Evolutionary conservation across 2,329 filamentous ascomycete genomes (phyloP).

Genomic region (Onygena corvina): DNA sequence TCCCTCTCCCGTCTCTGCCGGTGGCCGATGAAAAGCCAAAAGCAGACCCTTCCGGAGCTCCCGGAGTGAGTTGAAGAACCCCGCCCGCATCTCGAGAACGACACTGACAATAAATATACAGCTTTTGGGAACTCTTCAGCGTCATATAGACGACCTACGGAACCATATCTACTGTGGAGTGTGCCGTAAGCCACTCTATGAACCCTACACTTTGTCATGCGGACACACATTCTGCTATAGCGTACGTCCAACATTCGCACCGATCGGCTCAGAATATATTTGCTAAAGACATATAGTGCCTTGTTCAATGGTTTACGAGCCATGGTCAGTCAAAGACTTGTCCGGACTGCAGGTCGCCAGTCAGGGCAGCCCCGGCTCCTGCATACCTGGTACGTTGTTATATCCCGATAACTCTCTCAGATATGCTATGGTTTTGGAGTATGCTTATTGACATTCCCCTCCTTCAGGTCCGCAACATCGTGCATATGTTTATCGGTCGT

Average conservation of each 20-base stretch:
- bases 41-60: not conserved
- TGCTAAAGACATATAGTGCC: constrained; percentile 35
- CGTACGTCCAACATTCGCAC: constrained; percentile 29
- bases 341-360: constrained; percentile 52
- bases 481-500: constrained; percentile 49
- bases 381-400: constrained; percentile 46
- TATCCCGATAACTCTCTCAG: not conserved
- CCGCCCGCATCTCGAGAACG: not conserved
- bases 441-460: constrained; percentile 4
- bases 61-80: constrained; percentile 4
- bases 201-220: constrained; percentile 56
- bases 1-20: not conserved
- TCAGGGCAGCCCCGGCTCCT: constrained; percentile 49
- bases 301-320: constrained; percentile 44
- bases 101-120: constrained; percentile 14
- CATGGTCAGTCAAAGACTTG: constrained; percentile 51
- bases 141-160: constrained; percentile 51
- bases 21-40: not conserved
- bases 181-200: constrained; percentile 56
- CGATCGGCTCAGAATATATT: not conserved
- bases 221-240: constrained; percentile 63
- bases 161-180: constrained; percentile 54
- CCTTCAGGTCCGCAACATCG: constrained; percentile 49
- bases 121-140: constrained; percentile 35
- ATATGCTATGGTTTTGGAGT: not conserved